Evolutionary conservation across 306 rosid species (phyloP), one percentile per base, ranked within the genome.

Genomic region (Hippophae gyantsensis): DNA sequence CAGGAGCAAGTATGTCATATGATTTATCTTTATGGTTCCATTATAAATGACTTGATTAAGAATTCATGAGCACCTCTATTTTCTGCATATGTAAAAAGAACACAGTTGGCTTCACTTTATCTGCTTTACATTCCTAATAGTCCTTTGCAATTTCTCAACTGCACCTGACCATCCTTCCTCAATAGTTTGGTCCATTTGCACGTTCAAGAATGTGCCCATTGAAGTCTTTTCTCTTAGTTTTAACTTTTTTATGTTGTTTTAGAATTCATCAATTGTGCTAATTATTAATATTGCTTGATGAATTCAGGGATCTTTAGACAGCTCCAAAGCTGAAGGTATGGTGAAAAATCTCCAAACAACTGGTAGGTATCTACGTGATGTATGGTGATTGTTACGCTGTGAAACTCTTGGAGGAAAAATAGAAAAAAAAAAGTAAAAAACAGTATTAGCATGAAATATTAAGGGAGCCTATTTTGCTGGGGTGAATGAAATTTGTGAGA

Each of bases 311-410:
- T 69, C 69, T 14, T 84, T 73, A 77, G 86, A 86, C 66, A 71
- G 89, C 3, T 65, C 97, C 27, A 76, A 78, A 74, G 93, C 95
- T 0, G 97, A 89, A 71, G 73, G 85, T 67, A 53, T 68, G 5
- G 97, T 89, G 73, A 86, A 89, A 74, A 82, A 79, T 59, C 85
- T 86, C 58, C 93, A 85, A 75, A 74, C 68, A 80, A 90, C 81
- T 48, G 92, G 92, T 26, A 79, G 95, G 50, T 89, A 89, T 73
- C 89, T 89, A 8, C 76, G 97, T 65, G 97, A 89, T 53, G 95
- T 89, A n/a, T 89, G 97, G 97, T 89, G 82, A 82, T 58, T 54
- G 65, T 70, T 59, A 49, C 13, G 6, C 26, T 8, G 14, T 48
- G 7, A 13, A 14, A 12, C 11, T 13, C 4, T 12, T 5, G 53